Evolutionary conservation across 495 filamentous ascomycete genomes (phyloP), one percentile per base, ranked within the genome.

Genomic region (Penicilliopsis zonata): DNA sequence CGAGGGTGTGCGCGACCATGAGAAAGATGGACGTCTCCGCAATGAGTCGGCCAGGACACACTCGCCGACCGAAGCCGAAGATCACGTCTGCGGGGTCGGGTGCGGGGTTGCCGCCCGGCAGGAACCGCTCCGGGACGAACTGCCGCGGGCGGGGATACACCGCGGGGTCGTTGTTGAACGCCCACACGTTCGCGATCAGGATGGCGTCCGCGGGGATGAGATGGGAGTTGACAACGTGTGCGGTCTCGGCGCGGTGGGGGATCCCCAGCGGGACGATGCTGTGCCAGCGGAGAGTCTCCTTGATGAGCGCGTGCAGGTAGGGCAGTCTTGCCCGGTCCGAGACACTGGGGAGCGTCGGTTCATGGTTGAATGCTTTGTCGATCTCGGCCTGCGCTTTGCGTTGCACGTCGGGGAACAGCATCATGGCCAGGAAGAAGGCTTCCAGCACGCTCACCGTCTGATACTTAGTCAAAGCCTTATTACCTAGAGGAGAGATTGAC

Each of bases 361-460:
- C 31, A n/a, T n/a, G n/a, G 1, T 69, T 67, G 8, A 72, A 41
- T 2, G 74, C 61, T 9, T 44, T 38, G 42, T 78, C 73, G 24
- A 82, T 51, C 41, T 81, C 74, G 5, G 57, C 65, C 38, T 72
- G 72, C 3, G 73, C 72, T 17, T 63, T 69, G 12, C 46, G 41
- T 31, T 71, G 67, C 0, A 65, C 65, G 1, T 67, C 53, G 0
- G 71, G 70, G 42, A 52, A 67, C 3, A 67, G 18, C 0, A 42
- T 50, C 58, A 70, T 65, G 6, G 63, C 66, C 1, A 67, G 41
- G 44, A 68, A 56, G 36, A 72, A 67, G 17, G 46, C 39, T 28
- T 35, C 26, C 15, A 68, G 37, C 2, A 40, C 21, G 0, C 49
- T 46, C n/a, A 53, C 50, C 0, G 50, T 55, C 49, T 53, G 15